Evolutionary conservation across 352 stramenopile species (phyloP), one percentile per base, ranked within the genome.

Genomic region (Phytopythium boreale): DNA sequence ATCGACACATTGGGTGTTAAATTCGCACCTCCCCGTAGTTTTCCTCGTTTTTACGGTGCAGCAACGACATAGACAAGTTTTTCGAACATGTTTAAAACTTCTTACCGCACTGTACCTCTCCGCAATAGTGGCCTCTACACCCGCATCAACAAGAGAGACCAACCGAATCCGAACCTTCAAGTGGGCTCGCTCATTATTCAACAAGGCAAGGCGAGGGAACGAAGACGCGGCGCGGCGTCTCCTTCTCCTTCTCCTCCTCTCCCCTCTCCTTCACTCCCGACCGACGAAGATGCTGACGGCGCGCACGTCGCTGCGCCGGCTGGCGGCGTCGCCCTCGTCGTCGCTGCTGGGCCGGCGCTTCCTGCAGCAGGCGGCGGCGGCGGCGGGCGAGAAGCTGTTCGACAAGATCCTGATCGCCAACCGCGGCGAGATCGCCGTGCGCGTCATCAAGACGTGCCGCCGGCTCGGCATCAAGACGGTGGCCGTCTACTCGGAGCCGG

Each of bases 331-430:
- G 27, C 34, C 15, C 39, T 8, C 56, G 56, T 34, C 29, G 29
- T 34, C 29, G 29, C 56, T 27, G 56, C 41, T 51, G 56, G 15
- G 39, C 39, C 27, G 29, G 41, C 56, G 41, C 43, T 62, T 66
- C 11, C 39, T 63, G 36, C 63, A 69, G 27, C 51, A 69, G 56
- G 46, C 50, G 22, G 24, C 63, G 24, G 27, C 53, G 1, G 41
- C 68, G 19, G 59, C 29, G 29, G 29, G 56, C 36, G 79, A 88
- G 66, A 89, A 89, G 68, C 73, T 95, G 29, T 97, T 97, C 62
- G 80, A 95, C 69, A 97, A 98, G 72, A 96, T 98, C 60, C 71
- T 98, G 31, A 90, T 98, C 49, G 92, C 92, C 27, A 98, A 98
- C 72, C 82, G 89, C 52, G 90, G 90, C 46, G 96, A 99, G 82